A percentile compares a stretch with the other conserved stretches of the same genome.
Conservation (phyloP, 2,329 filamentous ascomycete genomes). For the Clonostachys chloroleuca region DNA sequence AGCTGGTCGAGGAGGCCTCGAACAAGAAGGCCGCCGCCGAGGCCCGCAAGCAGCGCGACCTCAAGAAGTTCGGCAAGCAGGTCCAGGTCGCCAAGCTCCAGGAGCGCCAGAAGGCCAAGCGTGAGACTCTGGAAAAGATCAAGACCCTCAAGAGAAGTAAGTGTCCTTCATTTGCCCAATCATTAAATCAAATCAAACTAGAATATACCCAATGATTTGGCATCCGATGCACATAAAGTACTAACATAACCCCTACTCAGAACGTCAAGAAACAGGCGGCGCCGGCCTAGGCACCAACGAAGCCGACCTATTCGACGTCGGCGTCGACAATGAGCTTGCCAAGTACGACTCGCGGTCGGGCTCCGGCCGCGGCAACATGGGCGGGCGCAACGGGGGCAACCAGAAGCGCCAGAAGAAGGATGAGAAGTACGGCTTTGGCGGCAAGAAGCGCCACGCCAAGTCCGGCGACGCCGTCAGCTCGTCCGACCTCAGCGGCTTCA, state of each 20-base stretch:
- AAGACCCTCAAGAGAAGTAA: slow-evolving; percentile 90
- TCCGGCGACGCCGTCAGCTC: slow-evolving; percentile 84
- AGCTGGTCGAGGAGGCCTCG: slow-evolving; percentile 87
- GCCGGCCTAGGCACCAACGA: slow-evolving; percentile 65
- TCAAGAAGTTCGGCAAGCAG: slow-evolving; percentile 99
- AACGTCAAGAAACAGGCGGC: slow-evolving; percentile 70
- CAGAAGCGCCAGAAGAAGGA: slow-evolving; percentile 90
- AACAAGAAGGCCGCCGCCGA: slow-evolving; percentile 89
- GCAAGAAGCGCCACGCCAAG: slow-evolving; percentile 90
- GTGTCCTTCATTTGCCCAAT: not conserved
- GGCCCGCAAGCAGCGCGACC: slow-evolving; percentile 84
- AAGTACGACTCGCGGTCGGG: slow-evolving; percentile 27
- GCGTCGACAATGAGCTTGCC: slow-evolving; percentile 64
- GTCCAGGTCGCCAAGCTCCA: slow-evolving; percentile 95
- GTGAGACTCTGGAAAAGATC: slow-evolving; percentile 92
- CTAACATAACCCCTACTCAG: slow-evolving; percentile 40
- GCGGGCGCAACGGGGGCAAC: slow-evolving; percentile 32
- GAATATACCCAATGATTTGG: not conserved
- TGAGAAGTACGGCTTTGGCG: slow-evolving; percentile 90
- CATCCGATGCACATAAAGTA: slow-evolving; percentile 9
- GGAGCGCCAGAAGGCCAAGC: slow-evolving; percentile 89
- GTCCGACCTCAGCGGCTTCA: slow-evolving; percentile 77
- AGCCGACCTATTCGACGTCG: slow-evolving; percentile 87
- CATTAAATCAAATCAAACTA: not conserved
- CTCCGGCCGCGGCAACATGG: slow-evolving; percentile 25